A percentile compares a stretch with the other conserved stretches of the same genome.
Evolutionary conservation across 768 basidiomycete genomes (phyloP).

Genomic region (Clitopilus hobsonii): DNA sequence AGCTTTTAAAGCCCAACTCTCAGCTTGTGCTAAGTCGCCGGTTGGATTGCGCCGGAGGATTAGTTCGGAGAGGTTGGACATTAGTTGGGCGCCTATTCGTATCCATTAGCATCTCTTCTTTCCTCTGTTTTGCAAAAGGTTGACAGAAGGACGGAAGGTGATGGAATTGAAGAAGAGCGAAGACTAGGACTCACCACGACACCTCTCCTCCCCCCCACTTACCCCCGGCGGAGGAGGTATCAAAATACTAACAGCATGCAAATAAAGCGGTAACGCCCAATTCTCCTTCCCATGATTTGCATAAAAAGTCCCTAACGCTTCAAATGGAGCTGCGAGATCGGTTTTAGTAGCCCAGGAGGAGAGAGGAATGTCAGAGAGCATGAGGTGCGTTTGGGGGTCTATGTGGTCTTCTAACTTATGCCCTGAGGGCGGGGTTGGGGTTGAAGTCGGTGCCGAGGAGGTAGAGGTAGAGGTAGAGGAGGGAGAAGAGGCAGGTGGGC

Average conservation of each 20-base stretch:
- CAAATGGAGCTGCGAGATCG: conserved; percentile 65
- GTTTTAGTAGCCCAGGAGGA: conserved; percentile 56
- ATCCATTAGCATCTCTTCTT: too few relatives aligned
- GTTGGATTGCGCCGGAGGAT: conserved; percentile 26
- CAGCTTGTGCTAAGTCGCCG: conserved; percentile 40
- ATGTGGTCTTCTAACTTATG: too few relatives aligned
- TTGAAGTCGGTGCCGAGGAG: conserved; percentile 12
- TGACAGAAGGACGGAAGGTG: too few relatives aligned
- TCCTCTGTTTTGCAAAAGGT: too few relatives aligned
- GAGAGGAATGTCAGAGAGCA: conserved; percentile 48
- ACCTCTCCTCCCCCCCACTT: conserved; percentile 43
- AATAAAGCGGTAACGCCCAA: conserved; percentile 60
- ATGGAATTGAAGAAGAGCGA: not conserved
- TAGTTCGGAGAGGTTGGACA: conserved; percentile 41
- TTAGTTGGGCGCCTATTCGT: conserved; percentile 37
- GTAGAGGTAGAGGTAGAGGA: too few relatives aligned
- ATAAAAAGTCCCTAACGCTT: conserved; percentile 62
- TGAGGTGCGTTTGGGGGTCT: too few relatives aligned
- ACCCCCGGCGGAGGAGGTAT: conserved; percentile 40
- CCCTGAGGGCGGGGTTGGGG: too few relatives aligned
- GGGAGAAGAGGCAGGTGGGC: too few relatives aligned
- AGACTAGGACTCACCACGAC: conserved; percentile 44
- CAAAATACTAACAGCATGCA: conserved; percentile 60
- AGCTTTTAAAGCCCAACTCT: conserved; percentile 58
- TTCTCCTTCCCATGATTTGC: conserved; percentile 49